A percentile compares a stretch with the other conserved stretches of the same genome.
These are phyloP conservation scores for Erythrobasidium hasegawianum DNA, from an alignment of 1,284 basidiomycete species.

Conservation along the genomic window DNA sequence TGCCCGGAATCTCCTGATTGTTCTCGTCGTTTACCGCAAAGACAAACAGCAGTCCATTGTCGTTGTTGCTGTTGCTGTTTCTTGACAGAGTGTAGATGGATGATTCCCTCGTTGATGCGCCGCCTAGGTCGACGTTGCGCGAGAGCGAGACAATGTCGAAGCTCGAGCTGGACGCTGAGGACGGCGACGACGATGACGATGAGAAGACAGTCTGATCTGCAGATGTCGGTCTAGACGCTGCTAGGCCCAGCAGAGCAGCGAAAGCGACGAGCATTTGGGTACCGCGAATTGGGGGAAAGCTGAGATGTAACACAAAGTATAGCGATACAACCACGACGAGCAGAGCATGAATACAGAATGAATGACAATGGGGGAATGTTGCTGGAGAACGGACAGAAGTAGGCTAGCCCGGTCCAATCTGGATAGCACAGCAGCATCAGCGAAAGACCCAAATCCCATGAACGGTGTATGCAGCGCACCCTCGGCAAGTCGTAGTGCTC, in stretches of 20 bases:
- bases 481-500: conserved; percentile 63
- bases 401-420: conserved; percentile 32
- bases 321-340: neutral
- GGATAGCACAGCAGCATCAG: neutral
- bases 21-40: conserved; percentile 60
- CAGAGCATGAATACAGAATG: neutral
- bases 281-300: too few relatives aligned
- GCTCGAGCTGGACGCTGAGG: too few relatives aligned
- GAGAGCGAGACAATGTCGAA: conserved; percentile 53
- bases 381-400: neutral
- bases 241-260: too few relatives aligned
- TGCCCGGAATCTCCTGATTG: conserved; percentile 73
- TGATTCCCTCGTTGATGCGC: conserved; percentile 74
- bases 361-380: neutral
- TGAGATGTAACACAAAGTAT: too few relatives aligned
- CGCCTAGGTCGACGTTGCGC: conserved; percentile 79
- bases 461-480: conserved; percentile 10
- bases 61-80: conserved; percentile 43
- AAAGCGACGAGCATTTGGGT: too few relatives aligned
- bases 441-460: too few relatives aligned
- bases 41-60: conserved; percentile 61
- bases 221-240: too few relatives aligned
- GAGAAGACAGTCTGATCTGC: too few relatives aligned
- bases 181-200: too few relatives aligned
- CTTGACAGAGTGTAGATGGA: conserved; percentile 81